Percentiles rank a stretch among this genome's conserved stretches.
These are phyloP conservation scores for Pelargonium citronellum DNA, from an alignment of 441 rosid genomes.

Conservation along the genomic window DNA sequence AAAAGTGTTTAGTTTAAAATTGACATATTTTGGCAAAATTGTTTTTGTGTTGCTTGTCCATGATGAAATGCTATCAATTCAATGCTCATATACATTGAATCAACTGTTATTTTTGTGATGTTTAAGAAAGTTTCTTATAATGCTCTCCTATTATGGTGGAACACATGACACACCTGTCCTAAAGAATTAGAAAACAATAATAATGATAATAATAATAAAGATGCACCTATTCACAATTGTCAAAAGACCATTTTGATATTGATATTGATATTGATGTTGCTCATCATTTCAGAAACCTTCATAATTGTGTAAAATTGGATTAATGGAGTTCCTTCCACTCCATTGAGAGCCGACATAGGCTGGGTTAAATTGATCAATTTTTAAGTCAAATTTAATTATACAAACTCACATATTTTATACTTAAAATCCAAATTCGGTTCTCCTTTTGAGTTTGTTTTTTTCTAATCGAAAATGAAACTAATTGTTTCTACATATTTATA, in stretches of 20 bases:
- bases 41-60: background rate
- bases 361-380: background rate
- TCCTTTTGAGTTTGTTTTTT: too few relatives aligned
- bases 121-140: background rate
- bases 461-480: too few relatives aligned
- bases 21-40: background rate
- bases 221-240: background rate
- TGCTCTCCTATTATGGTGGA: background rate
- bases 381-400: too few relatives aligned
- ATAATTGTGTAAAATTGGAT: constrained; percentile 2
- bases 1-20: background rate
- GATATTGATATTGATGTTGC: background rate
- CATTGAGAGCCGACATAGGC: background rate
- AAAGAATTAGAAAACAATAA: background rate
- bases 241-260: background rate
- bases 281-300: constrained; percentile 2
- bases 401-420: background rate
- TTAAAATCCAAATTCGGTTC: background rate
- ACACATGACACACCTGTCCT: background rate
- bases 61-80: background rate
- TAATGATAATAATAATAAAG: background rate
- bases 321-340: background rate
- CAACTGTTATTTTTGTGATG: background rate
- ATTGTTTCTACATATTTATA: too few relatives aligned
- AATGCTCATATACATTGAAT: background rate